Evolutionary conservation across 2,329 filamentous ascomycete genomes (phyloP), one percentile per base, ranked within the genome.

Genomic region (Bipolaris sorokiniana): DNA sequence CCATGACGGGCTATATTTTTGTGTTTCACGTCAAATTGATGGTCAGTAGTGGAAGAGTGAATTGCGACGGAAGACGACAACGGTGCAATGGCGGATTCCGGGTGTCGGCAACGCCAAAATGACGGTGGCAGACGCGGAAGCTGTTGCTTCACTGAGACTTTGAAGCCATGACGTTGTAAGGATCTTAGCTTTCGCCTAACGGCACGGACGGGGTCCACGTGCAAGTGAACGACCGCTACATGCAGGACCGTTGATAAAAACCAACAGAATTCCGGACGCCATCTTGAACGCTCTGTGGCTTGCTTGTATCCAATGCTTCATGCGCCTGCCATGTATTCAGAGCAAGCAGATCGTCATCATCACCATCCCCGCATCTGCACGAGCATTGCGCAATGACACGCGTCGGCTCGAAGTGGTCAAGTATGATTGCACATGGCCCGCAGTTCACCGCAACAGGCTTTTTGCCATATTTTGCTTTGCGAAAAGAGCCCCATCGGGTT

Each of bases 1-100:
- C 71, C 72, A 75, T 76, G 59, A 37, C 64, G 52, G 51, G 46
- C 46, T 31, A 16, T 20, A 11, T 5, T 46, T 13, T 36, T 36
- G 38, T 23, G 33, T 26, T 56, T 48, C 7, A 34, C 37, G 26
- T 22, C 13, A 50, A 26, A 20, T 45, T 13, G 57, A 16, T 15
- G 37, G 40, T 44, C 40, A 48, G 34, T 41, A 36, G 33, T 20
- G 23, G 22, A 48, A 15, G 23, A 10, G 16, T 20, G 42, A 23
- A 46, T 31, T 38, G 44, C 34, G 48, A 44, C 40, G 22, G 26
- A 37, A 20, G 37, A 54, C 42, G 48, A 34, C 46, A 37, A 55
- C 26, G 44, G 40, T 45, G 54, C 56, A 48, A 31, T 44, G 42
- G 45, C 37, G 36, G 49, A 58, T 58, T 36, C 50, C 38, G 40